These are phyloP conservation scores for Fusarium armeniacum DNA, from an alignment of 2,329 filamentous ascomycete species.

Conservation along the genomic window DNA sequence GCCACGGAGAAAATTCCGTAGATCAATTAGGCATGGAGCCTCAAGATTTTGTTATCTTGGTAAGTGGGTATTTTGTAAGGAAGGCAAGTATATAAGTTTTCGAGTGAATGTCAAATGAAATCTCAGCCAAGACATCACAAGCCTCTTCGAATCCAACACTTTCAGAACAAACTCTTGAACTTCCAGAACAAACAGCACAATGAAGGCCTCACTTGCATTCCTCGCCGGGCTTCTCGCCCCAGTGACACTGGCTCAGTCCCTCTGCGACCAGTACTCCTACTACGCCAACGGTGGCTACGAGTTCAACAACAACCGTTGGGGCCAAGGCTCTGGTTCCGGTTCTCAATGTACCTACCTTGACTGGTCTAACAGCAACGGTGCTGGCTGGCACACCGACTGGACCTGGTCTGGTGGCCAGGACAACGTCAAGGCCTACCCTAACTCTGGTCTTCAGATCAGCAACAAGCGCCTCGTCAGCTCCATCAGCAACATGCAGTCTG, in stretches of 20 bases:
- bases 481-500: constrained; percentile 30
- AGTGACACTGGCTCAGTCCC: constrained; percentile 16
- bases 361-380: constrained; percentile 30
- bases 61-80: not conserved
- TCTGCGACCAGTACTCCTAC: constrained; percentile 28
- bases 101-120: not conserved
- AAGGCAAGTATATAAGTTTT: not conserved
- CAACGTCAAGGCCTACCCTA: constrained; percentile 24
- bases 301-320: constrained; percentile 34
- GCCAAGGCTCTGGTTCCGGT: constrained; percentile 16
- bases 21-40: constrained; percentile 9
- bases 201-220: constrained; percentile 23
- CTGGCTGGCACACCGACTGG: constrained; percentile 28
- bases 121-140: not conserved
- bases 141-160: not conserved
- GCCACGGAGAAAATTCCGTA: constrained; percentile 26
- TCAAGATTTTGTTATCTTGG: not conserved
- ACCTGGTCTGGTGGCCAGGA: constrained; percentile 20
- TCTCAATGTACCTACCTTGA: constrained; percentile 26
- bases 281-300: constrained; percentile 24
- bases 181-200: not conserved
- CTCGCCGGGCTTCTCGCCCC: constrained; percentile 25
- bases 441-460: constrained; percentile 14
- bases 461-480: constrained; percentile 20
- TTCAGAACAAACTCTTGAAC: not conserved